Evolutionary conservation across 345 rosid genomes (phyloP).

Genomic region (Iberis pinnata): DNA sequence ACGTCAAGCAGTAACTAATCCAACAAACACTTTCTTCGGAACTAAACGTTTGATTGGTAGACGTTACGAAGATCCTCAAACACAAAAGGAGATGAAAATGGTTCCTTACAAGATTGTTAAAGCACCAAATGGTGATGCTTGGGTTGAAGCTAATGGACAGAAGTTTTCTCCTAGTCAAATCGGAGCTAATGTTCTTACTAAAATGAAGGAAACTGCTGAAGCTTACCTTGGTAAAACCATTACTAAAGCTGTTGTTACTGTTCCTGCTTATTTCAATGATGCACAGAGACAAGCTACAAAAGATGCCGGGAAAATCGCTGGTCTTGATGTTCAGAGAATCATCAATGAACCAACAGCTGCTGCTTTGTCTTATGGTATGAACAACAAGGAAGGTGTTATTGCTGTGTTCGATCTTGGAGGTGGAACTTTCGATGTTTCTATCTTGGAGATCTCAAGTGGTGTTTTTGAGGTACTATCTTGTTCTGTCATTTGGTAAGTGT

Average conservation of each 20-base stretch:
- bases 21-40: constrained; percentile 66
- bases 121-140: constrained; percentile 91
- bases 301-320: constrained; percentile 92
- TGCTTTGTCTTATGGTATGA: constrained; percentile 89
- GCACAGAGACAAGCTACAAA: constrained; percentile 96
- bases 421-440: constrained; percentile 81
- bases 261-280: constrained; percentile 92
- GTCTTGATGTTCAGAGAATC: constrained; percentile 81
- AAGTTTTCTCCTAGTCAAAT: constrained; percentile 84
- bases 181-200: constrained; percentile 74
- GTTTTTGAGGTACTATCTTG: constrained; percentile 61
- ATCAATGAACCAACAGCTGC: constrained; percentile 95
- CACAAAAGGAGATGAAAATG: constrained; percentile 82
- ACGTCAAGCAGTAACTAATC: constrained; percentile 89
- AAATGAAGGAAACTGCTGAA: constrained; percentile 93
- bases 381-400: constrained; percentile 84
- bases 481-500: not conserved
- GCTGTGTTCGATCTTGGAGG: constrained; percentile 96
- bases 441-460: constrained; percentile 86
- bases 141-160: constrained; percentile 84
- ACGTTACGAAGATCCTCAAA: constrained; percentile 64
- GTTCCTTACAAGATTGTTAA: constrained; percentile 77
- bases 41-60: constrained; percentile 85
- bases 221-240: constrained; percentile 68
- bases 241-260: constrained; percentile 72